Percentiles rank a stretch among this genome's conserved stretches.
phyloP scores from a whole-genome alignment of 2,329 filamentous ascomycete species.

The Parascedosporium putredinis region DNA sequence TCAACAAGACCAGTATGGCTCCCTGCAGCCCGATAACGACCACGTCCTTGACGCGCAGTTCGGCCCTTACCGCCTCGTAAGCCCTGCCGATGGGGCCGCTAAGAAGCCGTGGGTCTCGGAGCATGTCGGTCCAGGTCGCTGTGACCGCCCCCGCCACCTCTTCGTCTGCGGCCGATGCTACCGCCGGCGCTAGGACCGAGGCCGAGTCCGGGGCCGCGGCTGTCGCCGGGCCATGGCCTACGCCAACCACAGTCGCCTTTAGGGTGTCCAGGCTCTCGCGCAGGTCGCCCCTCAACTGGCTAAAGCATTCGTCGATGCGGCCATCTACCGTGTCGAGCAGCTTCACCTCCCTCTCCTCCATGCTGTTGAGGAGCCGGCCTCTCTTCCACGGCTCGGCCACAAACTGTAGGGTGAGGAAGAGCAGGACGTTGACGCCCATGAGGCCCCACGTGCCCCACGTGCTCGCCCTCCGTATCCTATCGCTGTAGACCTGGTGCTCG shows the following conservation, averaged over 20 bases:
- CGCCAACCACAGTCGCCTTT: conserved; percentile 17
- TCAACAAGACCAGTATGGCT: conserved; percentile 41
- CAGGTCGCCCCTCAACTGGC: conserved; percentile 24
- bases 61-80: conserved; percentile 53
- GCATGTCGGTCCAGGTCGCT: conserved; percentile 31
- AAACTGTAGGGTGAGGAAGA: conserved; percentile 79
- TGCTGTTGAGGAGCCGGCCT: conserved; percentile 67
- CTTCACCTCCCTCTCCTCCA: conserved; percentile 66
- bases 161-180: no score
- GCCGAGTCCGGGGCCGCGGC: conserved; percentile 21
- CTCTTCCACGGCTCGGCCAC: conserved; percentile 90
- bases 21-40: conserved; percentile 59
- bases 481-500: conserved; percentile 98
- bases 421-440: conserved; percentile 90
- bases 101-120: conserved; percentile 34
- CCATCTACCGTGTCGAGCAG: conserved; percentile 35
- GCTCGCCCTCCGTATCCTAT: conserved; percentile 89
- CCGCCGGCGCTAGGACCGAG: no score
- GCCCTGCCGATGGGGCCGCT: conserved; percentile 43
- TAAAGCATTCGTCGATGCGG: conserved; percentile 10
- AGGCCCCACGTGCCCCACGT: conserved; percentile 98
- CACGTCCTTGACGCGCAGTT: conserved; percentile 57
- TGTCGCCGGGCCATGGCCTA: conserved; percentile 9
- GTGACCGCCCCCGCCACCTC: conserved; percentile 13
- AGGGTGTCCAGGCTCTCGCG: conserved; percentile 16